phyloP scores from a whole-genome alignment of 257 asterid genomes.

The Hygrophila difformis region DNA sequence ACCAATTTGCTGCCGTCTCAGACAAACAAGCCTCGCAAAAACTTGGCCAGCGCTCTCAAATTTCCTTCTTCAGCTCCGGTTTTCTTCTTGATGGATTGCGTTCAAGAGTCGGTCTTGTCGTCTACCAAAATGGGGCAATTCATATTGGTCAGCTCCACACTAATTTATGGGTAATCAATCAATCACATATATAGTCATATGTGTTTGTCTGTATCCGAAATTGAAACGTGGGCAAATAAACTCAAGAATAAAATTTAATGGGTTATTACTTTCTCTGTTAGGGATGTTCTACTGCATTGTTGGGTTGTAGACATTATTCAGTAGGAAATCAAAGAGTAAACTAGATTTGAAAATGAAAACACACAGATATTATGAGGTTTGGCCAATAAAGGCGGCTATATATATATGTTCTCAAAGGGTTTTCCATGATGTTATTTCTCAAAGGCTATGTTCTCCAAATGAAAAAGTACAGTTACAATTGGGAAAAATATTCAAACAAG shows the following conservation, averaged over 20 bases:
- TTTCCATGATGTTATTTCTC: too few relatives aligned
- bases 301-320: too few relatives aligned
- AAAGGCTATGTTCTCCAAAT: too few relatives aligned
- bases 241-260: slow-evolving; percentile 1
- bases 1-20: neutral
- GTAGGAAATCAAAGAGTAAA: too few relatives aligned
- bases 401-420: too few relatives aligned
- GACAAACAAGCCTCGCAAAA: slow-evolving; percentile 4
- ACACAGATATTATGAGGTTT: too few relatives aligned
- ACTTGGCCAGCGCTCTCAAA: slow-evolving; percentile 35
- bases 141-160: slow-evolving; percentile 72
- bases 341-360: too few relatives aligned
- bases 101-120: slow-evolving; percentile 58
- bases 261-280: slow-evolving; percentile 74
- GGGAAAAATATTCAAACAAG: too few relatives aligned
- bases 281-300: slow-evolving; percentile 59
- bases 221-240: too few relatives aligned
- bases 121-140: slow-evolving; percentile 60
- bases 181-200: neutral
- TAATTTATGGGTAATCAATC: slow-evolving; percentile 41
- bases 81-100: slow-evolving; percentile 59
- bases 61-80: slow-evolving; percentile 48
- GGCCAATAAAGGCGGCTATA: too few relatives aligned
- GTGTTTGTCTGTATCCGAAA: neutral
- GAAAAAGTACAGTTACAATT: too few relatives aligned